A percentile compares a stretch with the other conserved stretches of the same genome.
Evolutionary conservation across 176 grass and related monocot species (phyloP).

Genomic region (Tillandsia fasciculata): DNA sequence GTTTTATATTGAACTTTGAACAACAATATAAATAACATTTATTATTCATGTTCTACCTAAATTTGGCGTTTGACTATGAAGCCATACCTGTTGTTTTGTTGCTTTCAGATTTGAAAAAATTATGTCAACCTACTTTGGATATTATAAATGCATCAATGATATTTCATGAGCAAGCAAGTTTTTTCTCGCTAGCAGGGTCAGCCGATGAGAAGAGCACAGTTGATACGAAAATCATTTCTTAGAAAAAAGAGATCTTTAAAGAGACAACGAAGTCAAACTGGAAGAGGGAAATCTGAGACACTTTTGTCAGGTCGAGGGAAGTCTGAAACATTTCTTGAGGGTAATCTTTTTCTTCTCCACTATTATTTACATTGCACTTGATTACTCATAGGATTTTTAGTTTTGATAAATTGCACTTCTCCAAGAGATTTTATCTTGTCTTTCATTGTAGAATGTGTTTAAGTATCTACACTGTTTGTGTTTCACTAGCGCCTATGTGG

Average conservation of each 20-base stretch:
- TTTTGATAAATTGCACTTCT: too few relatives aligned
- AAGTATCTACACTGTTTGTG: too few relatives aligned
- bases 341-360: conserved; percentile 23
- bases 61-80: too few relatives aligned
- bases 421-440: too few relatives aligned
- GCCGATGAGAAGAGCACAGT: conserved; percentile 28
- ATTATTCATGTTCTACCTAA: too few relatives aligned
- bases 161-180: conserved; percentile 15
- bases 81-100: not conserved
- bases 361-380: not conserved
- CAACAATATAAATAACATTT: too few relatives aligned
- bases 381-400: not conserved
- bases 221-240: conserved; percentile 45
- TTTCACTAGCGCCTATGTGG: too few relatives aligned
- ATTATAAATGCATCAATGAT: not conserved
- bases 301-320: conserved; percentile 57
- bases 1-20: too few relatives aligned
- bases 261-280: conserved; percentile 52
- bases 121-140: not conserved
- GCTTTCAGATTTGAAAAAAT: not conserved
- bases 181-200: conserved; percentile 28
- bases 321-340: conserved; percentile 37
- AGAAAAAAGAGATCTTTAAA: conserved; percentile 82
- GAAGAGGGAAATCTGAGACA: conserved; percentile 43
- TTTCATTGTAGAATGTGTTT: too few relatives aligned